Conservation (phyloP, 441 rosid species). For the Pelargonium myrrhifolium region DNA sequence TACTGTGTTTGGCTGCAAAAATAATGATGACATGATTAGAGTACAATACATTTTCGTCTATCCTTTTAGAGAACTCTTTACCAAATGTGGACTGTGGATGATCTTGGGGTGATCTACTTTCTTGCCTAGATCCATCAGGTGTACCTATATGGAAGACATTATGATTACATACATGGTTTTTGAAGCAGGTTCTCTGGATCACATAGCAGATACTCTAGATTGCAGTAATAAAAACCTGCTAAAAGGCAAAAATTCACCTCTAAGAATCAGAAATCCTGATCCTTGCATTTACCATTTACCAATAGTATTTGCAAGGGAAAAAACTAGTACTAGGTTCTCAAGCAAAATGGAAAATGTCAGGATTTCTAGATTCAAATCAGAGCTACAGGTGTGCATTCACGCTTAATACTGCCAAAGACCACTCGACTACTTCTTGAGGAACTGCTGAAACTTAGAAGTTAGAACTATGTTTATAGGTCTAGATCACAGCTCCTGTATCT, state of each 20-base stretch:
- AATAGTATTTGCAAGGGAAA: background rate
- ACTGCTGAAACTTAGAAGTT: too few relatives aligned
- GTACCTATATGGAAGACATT: constrained; percentile 31
- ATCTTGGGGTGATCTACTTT: constrained; percentile 28
- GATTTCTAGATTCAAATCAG: too few relatives aligned
- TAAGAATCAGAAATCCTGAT: background rate
- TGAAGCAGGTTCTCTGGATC: background rate
- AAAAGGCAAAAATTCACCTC: background rate
- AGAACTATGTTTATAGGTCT: too few relatives aligned
- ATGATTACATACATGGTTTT: constrained; percentile 11
- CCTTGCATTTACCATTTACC: background rate
- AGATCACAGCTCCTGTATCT: too few relatives aligned
- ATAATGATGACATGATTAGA: constrained; percentile 13
- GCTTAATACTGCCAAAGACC: too few relatives aligned
- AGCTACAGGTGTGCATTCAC: too few relatives aligned
- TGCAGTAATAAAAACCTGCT: background rate
- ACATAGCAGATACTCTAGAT: background rate
- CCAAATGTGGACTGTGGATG: constrained; percentile 39
- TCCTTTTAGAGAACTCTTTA: constrained; percentile 31
- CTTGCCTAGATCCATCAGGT: constrained; percentile 34
- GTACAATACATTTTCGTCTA: constrained; percentile 48
- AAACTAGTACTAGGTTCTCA: background rate
- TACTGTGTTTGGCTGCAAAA: constrained; percentile 13
- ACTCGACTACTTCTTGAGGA: too few relatives aligned
- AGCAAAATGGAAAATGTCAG: too few relatives aligned